Conservation (phyloP, 176 grass and related monocot species). For the Pontederia crassipes region DNA sequence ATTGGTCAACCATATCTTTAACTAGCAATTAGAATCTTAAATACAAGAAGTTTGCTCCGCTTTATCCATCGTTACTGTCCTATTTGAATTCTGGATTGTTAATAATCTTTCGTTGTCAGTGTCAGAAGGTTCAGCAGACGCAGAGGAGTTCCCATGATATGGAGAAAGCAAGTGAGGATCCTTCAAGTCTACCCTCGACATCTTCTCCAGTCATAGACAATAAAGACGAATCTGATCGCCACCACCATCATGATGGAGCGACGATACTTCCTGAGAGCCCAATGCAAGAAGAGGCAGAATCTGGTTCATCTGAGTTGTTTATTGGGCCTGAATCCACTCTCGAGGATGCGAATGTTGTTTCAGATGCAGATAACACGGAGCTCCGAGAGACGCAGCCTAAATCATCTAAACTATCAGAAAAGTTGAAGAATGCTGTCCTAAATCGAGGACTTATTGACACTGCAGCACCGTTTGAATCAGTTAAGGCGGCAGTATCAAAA, state of each 20-base stretch:
- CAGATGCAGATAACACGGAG: background rate
- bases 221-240: background rate
- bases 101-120: too few relatives aligned
- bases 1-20: too few relatives aligned
- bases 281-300: background rate
- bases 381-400: background rate
- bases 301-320: background rate
- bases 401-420: constrained; percentile 19
- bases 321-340: background rate
- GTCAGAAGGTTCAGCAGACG: too few relatives aligned
- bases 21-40: too few relatives aligned
- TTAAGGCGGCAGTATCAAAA: constrained; percentile 71
- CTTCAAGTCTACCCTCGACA: background rate
- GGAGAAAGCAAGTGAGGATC: background rate
- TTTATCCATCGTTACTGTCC: too few relatives aligned
- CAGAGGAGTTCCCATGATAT: too few relatives aligned
- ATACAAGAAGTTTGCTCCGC: too few relatives aligned
- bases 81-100: too few relatives aligned
- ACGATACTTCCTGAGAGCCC: background rate
- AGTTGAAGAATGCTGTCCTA: constrained; percentile 31
- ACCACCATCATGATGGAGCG: background rate
- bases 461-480: constrained; percentile 69
- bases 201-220: background rate
- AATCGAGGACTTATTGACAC: constrained; percentile 46
- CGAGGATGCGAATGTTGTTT: background rate